Percentiles rank a stretch among this genome's conserved stretches.
phyloP scores from a whole-genome alignment of 257 asterid species.

The Nicotiana obtusifolia region DNA sequence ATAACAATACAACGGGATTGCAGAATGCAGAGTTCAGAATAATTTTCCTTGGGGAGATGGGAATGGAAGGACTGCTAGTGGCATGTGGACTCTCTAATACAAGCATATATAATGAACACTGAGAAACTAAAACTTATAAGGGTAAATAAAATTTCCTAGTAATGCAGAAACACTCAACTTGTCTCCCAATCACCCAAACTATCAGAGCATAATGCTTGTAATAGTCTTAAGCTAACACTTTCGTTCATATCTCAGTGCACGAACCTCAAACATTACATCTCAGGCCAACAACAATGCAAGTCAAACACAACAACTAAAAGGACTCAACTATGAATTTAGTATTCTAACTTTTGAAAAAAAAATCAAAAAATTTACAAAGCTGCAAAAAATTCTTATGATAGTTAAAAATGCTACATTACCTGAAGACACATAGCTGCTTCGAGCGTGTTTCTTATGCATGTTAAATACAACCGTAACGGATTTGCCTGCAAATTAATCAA shows the following conservation, averaged over 20 bases:
- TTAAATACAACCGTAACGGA: slow-evolving; percentile 54
- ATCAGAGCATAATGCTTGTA: background rate
- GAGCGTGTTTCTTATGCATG: slow-evolving; percentile 74
- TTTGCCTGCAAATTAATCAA: slow-evolving; percentile 35
- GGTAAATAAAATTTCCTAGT: background rate
- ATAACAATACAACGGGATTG: background rate
- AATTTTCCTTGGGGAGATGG: background rate
- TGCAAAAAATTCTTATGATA: background rate
- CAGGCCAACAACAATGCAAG: background rate
- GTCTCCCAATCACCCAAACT: background rate
- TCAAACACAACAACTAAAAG: background rate
- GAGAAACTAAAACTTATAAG: background rate
- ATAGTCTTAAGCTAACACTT: background rate
- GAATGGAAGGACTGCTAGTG: background rate
- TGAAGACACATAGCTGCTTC: slow-evolving; percentile 96
- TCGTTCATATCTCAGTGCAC: background rate
- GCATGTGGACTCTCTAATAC: slow-evolving; percentile 1
- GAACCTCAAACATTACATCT: background rate
- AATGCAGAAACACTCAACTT: background rate
- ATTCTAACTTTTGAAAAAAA: background rate
- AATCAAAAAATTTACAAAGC: background rate
- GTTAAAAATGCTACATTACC: slow-evolving; percentile 33
- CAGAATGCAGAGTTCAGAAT: background rate
- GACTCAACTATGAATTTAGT: background rate
- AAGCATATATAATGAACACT: background rate